phyloP scores from a whole-genome alignment of 768 basidiomycete genomes.

The Collybia mongolica region DNA sequence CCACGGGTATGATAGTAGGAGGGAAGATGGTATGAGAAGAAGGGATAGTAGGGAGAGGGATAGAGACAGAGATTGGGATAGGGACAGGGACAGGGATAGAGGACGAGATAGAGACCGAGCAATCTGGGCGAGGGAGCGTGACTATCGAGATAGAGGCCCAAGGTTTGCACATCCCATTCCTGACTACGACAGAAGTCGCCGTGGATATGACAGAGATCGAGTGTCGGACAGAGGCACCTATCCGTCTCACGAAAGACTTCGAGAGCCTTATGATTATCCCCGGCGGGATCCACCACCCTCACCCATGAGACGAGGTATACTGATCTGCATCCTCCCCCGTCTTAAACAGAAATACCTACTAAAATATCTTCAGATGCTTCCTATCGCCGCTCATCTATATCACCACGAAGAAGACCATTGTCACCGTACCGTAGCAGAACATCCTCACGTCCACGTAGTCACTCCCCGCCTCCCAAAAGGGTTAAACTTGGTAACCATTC shows the following conservation, averaged over 20 bases:
- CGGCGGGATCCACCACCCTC: slow-evolving; percentile 18
- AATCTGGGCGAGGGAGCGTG: slow-evolving; percentile 14
- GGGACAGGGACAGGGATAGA: neutral
- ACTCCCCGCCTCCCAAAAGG: slow-evolving; percentile 12
- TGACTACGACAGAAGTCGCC: slow-evolving; percentile 19
- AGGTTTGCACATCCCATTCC: slow-evolving; percentile 6
- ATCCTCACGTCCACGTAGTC: slow-evolving; percentile 23
- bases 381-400: slow-evolving; percentile 22
- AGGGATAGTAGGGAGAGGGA: slow-evolving; percentile 20
- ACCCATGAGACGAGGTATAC: slow-evolving; percentile 13
- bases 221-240: slow-evolving; percentile 5
- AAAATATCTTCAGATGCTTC: neutral
- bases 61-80: slow-evolving; percentile 3
- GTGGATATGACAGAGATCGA: slow-evolving; percentile 21
- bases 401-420: slow-evolving; percentile 22
- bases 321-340: neutral
- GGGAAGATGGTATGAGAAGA: slow-evolving; percentile 22
- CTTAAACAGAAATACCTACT: neutral
- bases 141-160: slow-evolving; percentile 9
- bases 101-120: slow-evolving; percentile 16
- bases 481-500: slow-evolving; percentile 1
- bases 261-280: slow-evolving; percentile 16
- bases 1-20: slow-evolving; percentile 21
- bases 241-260: slow-evolving; percentile 20
- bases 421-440: slow-evolving; percentile 18